A percentile compares a stretch with the other conserved stretches of the same genome.
These are phyloP conservation scores for Anastatica hierochuntica DNA, from an alignment of 345 rosid genomes.

Conservation along the genomic window DNA sequence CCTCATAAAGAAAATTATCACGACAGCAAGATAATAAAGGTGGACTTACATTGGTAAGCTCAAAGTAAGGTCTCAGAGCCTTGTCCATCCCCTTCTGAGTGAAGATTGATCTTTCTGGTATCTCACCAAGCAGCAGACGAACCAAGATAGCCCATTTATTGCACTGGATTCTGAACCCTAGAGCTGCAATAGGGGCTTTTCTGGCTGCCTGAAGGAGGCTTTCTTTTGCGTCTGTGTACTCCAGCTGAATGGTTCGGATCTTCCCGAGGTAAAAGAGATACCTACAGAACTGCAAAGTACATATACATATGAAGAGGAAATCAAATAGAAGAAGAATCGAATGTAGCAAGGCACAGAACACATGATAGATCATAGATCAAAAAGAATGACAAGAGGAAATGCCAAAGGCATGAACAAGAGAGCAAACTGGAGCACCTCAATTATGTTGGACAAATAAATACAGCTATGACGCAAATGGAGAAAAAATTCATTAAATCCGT, in stretches of 20 bases:
- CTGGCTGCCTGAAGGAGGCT: conserved; percentile 84
- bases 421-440: background rate
- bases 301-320: background rate
- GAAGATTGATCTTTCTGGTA: conserved; percentile 73
- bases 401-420: too few relatives aligned
- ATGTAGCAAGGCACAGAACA: background rate
- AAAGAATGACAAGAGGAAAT: too few relatives aligned
- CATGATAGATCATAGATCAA: background rate
- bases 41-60: conserved; percentile 72
- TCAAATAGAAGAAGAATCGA: background rate
- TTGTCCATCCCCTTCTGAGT: conserved; percentile 88
- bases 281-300: conserved; percentile 58
- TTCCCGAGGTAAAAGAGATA: conserved; percentile 82
- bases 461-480: background rate
- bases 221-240: conserved; percentile 86
- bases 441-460: too few relatives aligned
- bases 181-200: conserved; percentile 76
- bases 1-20: background rate
- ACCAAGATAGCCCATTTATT: conserved; percentile 83
- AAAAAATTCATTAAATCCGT: too few relatives aligned
- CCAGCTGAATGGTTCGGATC: conserved; percentile 77
- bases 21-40: background rate
- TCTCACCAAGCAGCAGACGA: conserved; percentile 70
- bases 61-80: conserved; percentile 73
- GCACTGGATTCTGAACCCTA: conserved; percentile 65